A percentile compares a stretch with the other conserved stretches of the same genome.
Conservation (phyloP, 176 grass and related monocot species). For the Carex cristatella region DNA sequence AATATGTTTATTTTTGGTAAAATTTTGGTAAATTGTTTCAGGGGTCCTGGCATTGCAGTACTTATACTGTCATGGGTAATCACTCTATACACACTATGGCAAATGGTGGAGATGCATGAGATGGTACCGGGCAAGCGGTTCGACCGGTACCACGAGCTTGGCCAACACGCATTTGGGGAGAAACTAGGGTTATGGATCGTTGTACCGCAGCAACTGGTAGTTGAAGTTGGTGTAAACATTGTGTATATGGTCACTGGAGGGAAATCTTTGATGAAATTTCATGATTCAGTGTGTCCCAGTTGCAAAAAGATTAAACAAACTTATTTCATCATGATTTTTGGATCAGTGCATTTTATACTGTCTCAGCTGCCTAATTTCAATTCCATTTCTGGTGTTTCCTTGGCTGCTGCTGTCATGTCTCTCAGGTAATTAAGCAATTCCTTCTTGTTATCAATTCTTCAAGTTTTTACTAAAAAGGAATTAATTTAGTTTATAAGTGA, state of each 20-base stretch:
- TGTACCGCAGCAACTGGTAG: conserved; percentile 69
- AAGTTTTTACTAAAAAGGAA: neutral
- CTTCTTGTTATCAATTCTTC: neutral
- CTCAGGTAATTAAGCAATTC: conserved; percentile 30
- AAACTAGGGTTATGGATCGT: conserved; percentile 83
- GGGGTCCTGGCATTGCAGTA: conserved; percentile 71
- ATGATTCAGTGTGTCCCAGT: conserved; percentile 53
- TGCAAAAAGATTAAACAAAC: conserved; percentile 66
- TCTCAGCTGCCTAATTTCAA: conserved; percentile 89
- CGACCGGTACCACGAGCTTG: conserved; percentile 91
- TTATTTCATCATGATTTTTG: conserved; percentile 97
- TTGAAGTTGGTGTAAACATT: conserved; percentile 90
- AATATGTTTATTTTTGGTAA: neutral
- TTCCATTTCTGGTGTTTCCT: conserved; percentile 84
- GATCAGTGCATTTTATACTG: conserved; percentile 70
- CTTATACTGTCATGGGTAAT: conserved; percentile 80
- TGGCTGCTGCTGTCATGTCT: conserved; percentile 91
- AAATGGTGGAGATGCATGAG: conserved; percentile 99
- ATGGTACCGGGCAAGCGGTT: conserved; percentile 87
- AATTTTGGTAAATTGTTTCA: conserved; percentile 1
- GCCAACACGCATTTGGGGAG: conserved; percentile 77
- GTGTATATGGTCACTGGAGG: conserved; percentile 98
- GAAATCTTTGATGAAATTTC: conserved; percentile 81
- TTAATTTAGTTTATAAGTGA: neutral
- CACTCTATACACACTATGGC: conserved; percentile 92